These are phyloP conservation scores for Juncus effusus DNA, from an alignment of 176 grass and related monocot genomes.

Conservation along the genomic window DNA sequence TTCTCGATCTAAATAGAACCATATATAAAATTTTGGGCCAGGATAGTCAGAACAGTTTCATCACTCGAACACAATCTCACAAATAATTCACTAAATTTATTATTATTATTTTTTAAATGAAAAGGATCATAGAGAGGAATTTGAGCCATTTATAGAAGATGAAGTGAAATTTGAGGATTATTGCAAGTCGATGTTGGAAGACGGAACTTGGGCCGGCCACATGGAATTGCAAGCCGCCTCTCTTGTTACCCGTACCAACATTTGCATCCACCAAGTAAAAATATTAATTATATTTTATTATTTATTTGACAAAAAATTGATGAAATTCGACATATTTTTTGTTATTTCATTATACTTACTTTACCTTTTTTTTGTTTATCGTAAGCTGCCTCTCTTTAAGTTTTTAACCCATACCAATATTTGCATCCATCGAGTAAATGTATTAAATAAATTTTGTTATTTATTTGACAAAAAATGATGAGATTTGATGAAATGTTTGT, in stretches of 20 bases:
- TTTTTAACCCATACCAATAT: too few species aligned
- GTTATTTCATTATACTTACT: not conserved
- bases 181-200: conserved; percentile 75
- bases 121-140: conserved; percentile 61
- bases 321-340: not conserved
- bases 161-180: conserved; percentile 80
- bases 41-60: not conserved
- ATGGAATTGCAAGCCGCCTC: conserved; percentile 95
- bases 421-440: too few species aligned
- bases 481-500: too few species aligned
- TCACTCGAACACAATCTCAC: not conserved
- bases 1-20: not conserved
- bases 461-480: too few species aligned
- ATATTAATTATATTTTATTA: not conserved
- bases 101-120: conserved; percentile 20
- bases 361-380: not conserved
- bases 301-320: not conserved
- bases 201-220: conserved; percentile 89
- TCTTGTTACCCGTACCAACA: conserved; percentile 71
- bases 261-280: conserved; percentile 84
- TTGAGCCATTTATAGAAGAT: conserved; percentile 95
- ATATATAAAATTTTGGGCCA: conserved; percentile 4
- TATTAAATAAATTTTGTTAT: too few species aligned
- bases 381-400: not conserved
- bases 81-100: conserved; percentile 3